A percentile compares a stretch with the other conserved stretches of the same genome.
Conservation (phyloP, 768 basidiomycete genomes). For the Kwoniella sp. region DNA sequence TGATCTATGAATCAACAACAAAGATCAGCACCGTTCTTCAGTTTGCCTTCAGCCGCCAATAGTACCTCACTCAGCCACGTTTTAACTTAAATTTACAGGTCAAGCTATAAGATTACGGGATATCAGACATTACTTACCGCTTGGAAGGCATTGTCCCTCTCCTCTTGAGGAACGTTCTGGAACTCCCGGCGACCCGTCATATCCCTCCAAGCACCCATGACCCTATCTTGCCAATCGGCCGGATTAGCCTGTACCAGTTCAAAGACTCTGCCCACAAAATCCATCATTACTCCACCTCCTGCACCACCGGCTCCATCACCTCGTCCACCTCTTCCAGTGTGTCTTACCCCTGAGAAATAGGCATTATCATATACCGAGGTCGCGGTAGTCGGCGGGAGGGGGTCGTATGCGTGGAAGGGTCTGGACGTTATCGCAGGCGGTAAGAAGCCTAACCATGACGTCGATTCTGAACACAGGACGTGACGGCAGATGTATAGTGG, state of each 20-base stretch:
- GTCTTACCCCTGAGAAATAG: constrained; percentile 64
- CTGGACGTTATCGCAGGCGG: constrained; percentile 63
- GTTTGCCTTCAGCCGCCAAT: background rate
- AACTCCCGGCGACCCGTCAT: constrained; percentile 27
- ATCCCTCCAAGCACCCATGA: constrained; percentile 23
- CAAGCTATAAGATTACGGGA: too few species aligned
- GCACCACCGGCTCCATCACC: constrained; percentile 23
- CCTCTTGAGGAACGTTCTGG: constrained; percentile 27
- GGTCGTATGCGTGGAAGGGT: constrained; percentile 76
- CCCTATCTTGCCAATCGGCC: constrained; percentile 27
- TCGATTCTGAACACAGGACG: constrained; percentile 66
- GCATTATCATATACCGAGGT: constrained; percentile 66
- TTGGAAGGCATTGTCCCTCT: constrained; percentile 36
- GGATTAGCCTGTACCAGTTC: constrained; percentile 31
- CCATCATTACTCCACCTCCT: constrained; percentile 25
- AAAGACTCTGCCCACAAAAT: constrained; percentile 31
- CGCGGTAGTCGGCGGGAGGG: constrained; percentile 71
- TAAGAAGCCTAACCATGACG: constrained; percentile 70
- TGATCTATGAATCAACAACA: background rate
- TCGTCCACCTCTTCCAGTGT: constrained; percentile 16
- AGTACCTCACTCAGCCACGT: too few species aligned
- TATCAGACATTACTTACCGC: constrained; percentile 38
- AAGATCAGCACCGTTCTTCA: background rate
- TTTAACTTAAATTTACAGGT: too few species aligned
- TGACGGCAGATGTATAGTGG: constrained; percentile 62